Evolutionary conservation across 345 rosid genomes (phyloP).

Genomic region (Arabidopsis thaliana): DNA sequence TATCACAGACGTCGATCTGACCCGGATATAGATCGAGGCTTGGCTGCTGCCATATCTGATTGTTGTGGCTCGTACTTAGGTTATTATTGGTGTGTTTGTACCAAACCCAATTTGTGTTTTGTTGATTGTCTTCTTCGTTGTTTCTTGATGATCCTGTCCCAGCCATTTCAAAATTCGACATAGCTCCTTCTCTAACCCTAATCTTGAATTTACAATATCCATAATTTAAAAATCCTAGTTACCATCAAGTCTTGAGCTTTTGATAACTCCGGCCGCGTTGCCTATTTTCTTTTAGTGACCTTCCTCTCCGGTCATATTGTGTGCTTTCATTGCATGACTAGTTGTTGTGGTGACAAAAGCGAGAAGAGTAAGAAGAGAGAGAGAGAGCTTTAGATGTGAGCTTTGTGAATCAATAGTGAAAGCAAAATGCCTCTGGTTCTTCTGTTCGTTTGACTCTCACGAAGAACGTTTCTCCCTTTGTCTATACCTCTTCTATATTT

Average conservation of each 20-base stretch:
- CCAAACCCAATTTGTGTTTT: conserved; percentile 56
- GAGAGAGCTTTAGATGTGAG: too few species aligned
- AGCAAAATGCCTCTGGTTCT: too few species aligned
- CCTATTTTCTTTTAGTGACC: background rate
- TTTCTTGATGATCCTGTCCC: conserved; percentile 52
- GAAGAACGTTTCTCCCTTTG: background rate
- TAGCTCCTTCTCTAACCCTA: conserved; percentile 15
- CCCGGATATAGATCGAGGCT: conserved; percentile 45
- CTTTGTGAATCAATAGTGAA: too few species aligned
- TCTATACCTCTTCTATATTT: background rate
- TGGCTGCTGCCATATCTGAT: conserved; percentile 51
- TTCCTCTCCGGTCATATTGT: conserved; percentile 7
- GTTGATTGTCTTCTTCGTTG: conserved; percentile 48
- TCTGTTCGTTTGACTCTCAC: too few species aligned
- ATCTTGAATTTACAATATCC: conserved; percentile 14
- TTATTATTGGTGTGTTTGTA: conserved; percentile 40
- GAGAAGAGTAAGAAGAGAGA: too few species aligned
- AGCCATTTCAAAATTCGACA: conserved; percentile 48
- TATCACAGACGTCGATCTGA: conserved; percentile 51
- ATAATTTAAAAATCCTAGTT: conserved; percentile 17
- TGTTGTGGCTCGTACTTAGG: conserved; percentile 50
- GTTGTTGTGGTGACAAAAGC: too few species aligned
- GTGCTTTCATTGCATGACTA: too few species aligned
- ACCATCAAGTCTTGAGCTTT: conserved; percentile 22
- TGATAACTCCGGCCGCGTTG: background rate